phyloP scores from a whole-genome alignment of 495 filamentous ascomycete species.

The Penicillium angulare region DNA sequence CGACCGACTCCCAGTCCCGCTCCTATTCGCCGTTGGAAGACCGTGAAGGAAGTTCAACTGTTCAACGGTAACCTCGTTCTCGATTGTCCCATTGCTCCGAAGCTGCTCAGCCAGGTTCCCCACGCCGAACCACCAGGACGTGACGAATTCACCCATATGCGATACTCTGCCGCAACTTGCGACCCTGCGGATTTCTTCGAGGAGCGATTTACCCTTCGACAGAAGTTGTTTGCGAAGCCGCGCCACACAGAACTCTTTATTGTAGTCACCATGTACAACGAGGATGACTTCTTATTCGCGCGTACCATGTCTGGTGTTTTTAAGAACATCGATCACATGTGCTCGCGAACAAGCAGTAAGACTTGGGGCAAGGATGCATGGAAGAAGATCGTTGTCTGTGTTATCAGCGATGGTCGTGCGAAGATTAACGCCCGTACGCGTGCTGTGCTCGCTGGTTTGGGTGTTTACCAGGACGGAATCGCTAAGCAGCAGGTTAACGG shows the following conservation, averaged over 20 bases:
- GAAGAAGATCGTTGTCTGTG: conserved; percentile 99
- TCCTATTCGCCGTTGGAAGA: conserved; percentile 91
- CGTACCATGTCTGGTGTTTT: conserved; percentile 96
- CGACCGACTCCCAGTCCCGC: conserved; percentile 58
- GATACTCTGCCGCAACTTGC: conserved; percentile 95
- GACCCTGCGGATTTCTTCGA: conserved; percentile 86
- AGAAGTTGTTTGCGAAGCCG: conserved; percentile 90
- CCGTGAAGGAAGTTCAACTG: conserved; percentile 94
- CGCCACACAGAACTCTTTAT: conserved; percentile 97
- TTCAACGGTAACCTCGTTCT: conserved; percentile 97
- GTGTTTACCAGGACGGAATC: conserved; percentile 97
- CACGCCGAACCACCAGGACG: conserved; percentile 78
- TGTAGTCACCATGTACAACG: conserved; percentile 96
- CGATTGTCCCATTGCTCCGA: conserved; percentile 93
- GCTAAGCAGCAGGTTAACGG: conserved; percentile 97
- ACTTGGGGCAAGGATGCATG: conserved; percentile 99
- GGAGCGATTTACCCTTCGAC: conserved; percentile 88
- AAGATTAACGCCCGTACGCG: conserved; percentile 95
- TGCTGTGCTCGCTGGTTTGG: conserved; percentile 87
- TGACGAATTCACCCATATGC: conserved; percentile 99
- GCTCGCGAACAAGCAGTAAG: conserved; percentile 81
- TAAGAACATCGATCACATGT: conserved; percentile 98
- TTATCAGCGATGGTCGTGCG: conserved; percentile 95
- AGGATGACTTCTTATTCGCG: conserved; percentile 95
- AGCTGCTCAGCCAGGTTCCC: conserved; percentile 78